Evolutionary conservation across 176 grass and related monocot species (phyloP).

Genomic region (Paspalum vaginatum): DNA sequence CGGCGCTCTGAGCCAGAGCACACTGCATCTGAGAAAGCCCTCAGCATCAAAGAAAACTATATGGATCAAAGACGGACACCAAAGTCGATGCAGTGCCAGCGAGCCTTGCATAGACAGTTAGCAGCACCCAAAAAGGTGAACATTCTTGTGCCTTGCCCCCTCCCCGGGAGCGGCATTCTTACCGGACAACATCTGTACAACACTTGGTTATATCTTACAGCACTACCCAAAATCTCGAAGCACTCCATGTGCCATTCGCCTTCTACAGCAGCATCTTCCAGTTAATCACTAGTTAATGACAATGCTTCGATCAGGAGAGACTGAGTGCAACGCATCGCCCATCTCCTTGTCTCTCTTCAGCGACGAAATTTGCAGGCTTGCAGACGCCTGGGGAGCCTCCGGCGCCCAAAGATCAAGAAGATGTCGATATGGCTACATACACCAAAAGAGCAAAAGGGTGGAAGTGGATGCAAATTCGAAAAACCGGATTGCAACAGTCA

Average conservation of each 20-base stretch:
- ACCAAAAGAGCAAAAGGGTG: not conserved
- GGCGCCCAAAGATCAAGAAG: not conserved
- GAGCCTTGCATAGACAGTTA: slow-evolving; percentile 23
- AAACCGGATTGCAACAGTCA: slow-evolving; percentile 23
- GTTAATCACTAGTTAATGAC: slow-evolving; percentile 33
- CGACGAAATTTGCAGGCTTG: slow-evolving; percentile 30
- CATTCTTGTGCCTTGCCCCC: not conserved
- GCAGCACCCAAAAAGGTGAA: slow-evolving; percentile 1
- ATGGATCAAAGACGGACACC: too few relatives aligned
- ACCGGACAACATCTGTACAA: slow-evolving; percentile 73
- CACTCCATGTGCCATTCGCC: slow-evolving; percentile 44
- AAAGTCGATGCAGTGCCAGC: slow-evolving; percentile 15
- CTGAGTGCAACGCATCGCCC: slow-evolving; percentile 24
- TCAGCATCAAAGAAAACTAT: too few relatives aligned
- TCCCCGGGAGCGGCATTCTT: slow-evolving; percentile 23
- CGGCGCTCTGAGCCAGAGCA: not conserved
- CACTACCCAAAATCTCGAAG: slow-evolving; percentile 68
- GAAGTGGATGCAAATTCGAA: slow-evolving; percentile 13
- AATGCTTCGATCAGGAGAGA: slow-evolving; percentile 27
- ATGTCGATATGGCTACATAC: slow-evolving; percentile 28
- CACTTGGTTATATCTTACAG: slow-evolving; percentile 47
- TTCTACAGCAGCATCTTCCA: slow-evolving; percentile 26
- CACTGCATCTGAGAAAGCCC: not conserved
- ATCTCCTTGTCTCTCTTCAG: slow-evolving; percentile 24
- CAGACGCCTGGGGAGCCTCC: slow-evolving; percentile 6